A percentile compares a stretch with the other conserved stretches of the same genome.
These are phyloP conservation scores for Eremothecium gossypii DNA, from an alignment of 1,139 yeast genomes.

Conservation along the genomic window DNA sequence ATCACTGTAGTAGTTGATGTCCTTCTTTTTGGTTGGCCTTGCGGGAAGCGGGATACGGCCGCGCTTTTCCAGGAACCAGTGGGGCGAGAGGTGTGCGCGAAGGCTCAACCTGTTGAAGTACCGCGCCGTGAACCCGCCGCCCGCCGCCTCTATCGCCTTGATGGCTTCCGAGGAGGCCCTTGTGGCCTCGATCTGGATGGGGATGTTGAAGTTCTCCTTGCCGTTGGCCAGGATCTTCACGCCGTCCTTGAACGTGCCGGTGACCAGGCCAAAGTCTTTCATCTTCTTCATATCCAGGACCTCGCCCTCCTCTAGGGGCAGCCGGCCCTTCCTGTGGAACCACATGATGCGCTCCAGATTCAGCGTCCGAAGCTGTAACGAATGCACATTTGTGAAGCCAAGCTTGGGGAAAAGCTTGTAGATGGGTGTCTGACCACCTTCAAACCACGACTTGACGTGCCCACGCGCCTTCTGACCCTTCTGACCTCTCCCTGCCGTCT, in stretches of 20 bases:
- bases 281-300: slow-evolving; percentile 55
- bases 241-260: slow-evolving; percentile 69
- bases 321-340: slow-evolving; percentile 58
- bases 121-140: slow-evolving; percentile 65
- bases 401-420: slow-evolving; percentile 82
- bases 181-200: slow-evolving; percentile 70
- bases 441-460: slow-evolving; percentile 85
- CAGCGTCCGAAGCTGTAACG: slow-evolving; percentile 41
- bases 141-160: slow-evolving; percentile 56
- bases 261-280: slow-evolving; percentile 59
- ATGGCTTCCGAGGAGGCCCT: slow-evolving; percentile 73
- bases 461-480: slow-evolving; percentile 98
- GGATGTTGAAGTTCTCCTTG: slow-evolving; percentile 44
- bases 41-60: slow-evolving; percentile 82
- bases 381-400: slow-evolving; percentile 65
- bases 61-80: slow-evolving; percentile 52
- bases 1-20: slow-evolving; percentile 68
- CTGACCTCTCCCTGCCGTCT: slow-evolving; percentile 95
- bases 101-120: slow-evolving; percentile 61
- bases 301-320: slow-evolving; percentile 55
- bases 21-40: slow-evolving; percentile 76
- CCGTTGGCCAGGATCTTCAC: slow-evolving; percentile 75
- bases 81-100: slow-evolving; percentile 70
- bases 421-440: slow-evolving; percentile 98
- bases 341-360: slow-evolving; percentile 52